phyloP scores from a whole-genome alignment of 1,139 yeast species.

The Candida freyschussii region DNA sequence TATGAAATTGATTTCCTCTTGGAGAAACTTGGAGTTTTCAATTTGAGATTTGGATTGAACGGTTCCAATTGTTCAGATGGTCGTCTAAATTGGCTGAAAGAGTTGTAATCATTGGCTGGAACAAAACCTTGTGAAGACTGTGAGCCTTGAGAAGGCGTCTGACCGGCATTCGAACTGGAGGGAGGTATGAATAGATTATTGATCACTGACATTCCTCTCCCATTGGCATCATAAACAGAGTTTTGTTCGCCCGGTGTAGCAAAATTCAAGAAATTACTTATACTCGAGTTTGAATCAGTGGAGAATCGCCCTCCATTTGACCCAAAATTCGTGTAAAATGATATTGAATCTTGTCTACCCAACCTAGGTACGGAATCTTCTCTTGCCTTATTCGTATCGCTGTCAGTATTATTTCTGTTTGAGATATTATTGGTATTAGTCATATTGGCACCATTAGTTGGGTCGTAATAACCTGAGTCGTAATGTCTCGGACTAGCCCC shows the following conservation, averaged over 20 bases:
- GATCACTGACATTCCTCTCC: slow-evolving; percentile 34
- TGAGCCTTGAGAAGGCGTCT: slow-evolving; percentile 1
- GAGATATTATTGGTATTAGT: slow-evolving; percentile 1
- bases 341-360: slow-evolving; percentile 25
- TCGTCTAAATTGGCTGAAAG: slow-evolving; percentile 28
- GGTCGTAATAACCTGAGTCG: slow-evolving; percentile 5
- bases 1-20: slow-evolving; percentile 18
- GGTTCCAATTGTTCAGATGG: slow-evolving; percentile 44
- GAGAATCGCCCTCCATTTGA: slow-evolving; percentile 24
- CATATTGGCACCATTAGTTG: neutral
- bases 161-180: slow-evolving; percentile 5
- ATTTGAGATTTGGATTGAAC: slow-evolving; percentile 31
- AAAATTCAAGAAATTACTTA: slow-evolving; percentile 21
- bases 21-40: slow-evolving; percentile 30
- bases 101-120: slow-evolving; percentile 16
- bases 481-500: slow-evolving; percentile 16
- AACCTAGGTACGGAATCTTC: slow-evolving; percentile 10
- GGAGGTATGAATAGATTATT: slow-evolving; percentile 26
- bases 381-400: slow-evolving; percentile 5
- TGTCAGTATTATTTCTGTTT: slow-evolving; percentile 2
- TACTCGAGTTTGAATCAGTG: slow-evolving; percentile 27
- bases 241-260: slow-evolving; percentile 16
- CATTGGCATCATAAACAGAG: slow-evolving; percentile 21
- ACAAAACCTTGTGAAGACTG: slow-evolving; percentile 7
- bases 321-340: slow-evolving; percentile 22